Base-by-base conservation (phyloP, 1,284 basidiomycete species). In the Cutaneotrichosporon dermatis region DNA sequence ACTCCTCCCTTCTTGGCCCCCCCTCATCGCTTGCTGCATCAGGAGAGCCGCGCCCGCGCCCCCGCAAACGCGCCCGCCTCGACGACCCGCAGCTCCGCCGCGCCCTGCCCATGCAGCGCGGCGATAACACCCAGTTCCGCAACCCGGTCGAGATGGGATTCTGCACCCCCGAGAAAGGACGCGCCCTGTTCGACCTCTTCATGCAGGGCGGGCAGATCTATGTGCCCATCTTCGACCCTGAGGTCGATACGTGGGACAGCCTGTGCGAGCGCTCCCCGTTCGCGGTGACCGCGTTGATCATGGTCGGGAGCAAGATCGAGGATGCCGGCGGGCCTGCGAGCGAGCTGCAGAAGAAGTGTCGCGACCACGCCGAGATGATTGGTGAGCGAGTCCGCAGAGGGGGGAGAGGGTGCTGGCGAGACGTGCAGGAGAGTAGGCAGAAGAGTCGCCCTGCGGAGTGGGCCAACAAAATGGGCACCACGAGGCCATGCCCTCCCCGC, bases 151-250 rank as follows among this genome's bases (percentile, higher is more conserved):
- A 72, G 36, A 62, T 74, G 78, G 85, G 85, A 44, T 83, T 89
- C 64, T 85, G 92, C 52, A 77, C 85, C 6, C 88, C 89, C 71
- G 79, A 80, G 35, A 88, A 90, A 70, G 91, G 89, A 3, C 84
- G 85, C 58, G 85, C 89, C 61, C 77, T 92, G 41, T 92, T 91
- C 75, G 82, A 85, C 35, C 56, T 70, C 63, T 91, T 88, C 74
- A 92, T 89, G 75, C 83, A 85, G 85, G 66, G 88, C 25, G 92
- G 89, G 70, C 89, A 88, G 7, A 90, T 89, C 11, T 93, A 92
- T 74, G 77, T 92, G 76, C 88, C 90, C 48, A 85, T 92, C 11
- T 92, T 92, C 67, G 89, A 93, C 75, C 82, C 81, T 6, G 82
- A 80, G 40, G 79, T 83, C 34, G 90, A 93, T 73, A 90, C 89